These are phyloP conservation scores for Maudiozyma barnettii DNA, from an alignment of 805 yeast genomes.

Conservation along the genomic window DNA sequence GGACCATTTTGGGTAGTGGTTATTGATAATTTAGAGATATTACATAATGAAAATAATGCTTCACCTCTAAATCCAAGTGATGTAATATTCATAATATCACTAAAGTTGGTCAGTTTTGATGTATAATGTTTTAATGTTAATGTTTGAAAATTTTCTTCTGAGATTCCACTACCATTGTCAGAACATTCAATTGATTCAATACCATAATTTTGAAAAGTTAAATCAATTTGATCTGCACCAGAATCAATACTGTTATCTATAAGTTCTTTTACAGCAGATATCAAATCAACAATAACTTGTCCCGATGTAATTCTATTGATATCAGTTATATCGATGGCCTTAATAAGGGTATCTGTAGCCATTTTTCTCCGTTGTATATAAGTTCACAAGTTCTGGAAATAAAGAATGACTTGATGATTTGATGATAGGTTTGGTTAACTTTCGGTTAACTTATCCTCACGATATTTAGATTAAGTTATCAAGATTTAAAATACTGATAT, in stretches of 20 bases:
- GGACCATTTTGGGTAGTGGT: constrained; percentile 50
- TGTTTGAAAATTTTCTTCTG: constrained; percentile 38
- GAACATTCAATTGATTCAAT: constrained; percentile 54
- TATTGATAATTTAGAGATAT: constrained; percentile 41
- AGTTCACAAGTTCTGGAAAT: too few relatives aligned
- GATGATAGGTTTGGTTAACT: too few relatives aligned
- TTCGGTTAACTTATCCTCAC: too few relatives aligned
- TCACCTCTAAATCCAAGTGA: constrained; percentile 78
- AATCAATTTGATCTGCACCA: constrained; percentile 52
- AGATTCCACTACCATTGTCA: constrained; percentile 65
- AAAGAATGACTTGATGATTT: too few relatives aligned
- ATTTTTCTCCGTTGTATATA: too few relatives aligned
- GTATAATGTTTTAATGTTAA: constrained; percentile 59
- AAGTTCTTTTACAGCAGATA: constrained; percentile 73
- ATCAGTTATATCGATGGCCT: constrained; percentile 40
- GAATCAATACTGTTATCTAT: constrained; percentile 87
- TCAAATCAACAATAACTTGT: constrained; percentile 77
- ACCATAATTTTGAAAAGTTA: constrained; percentile 64
- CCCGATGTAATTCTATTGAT: constrained; percentile 80
- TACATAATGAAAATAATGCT: constrained; percentile 63
- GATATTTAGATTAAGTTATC: too few relatives aligned
- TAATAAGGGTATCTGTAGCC: constrained; percentile 2
- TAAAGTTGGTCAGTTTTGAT: constrained; percentile 50
- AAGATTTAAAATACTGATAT: too few relatives aligned
- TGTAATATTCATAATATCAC: constrained; percentile 40